phyloP scores from a whole-genome alignment of 495 filamentous ascomycete genomes.

The Choiromyces venosus region DNA sequence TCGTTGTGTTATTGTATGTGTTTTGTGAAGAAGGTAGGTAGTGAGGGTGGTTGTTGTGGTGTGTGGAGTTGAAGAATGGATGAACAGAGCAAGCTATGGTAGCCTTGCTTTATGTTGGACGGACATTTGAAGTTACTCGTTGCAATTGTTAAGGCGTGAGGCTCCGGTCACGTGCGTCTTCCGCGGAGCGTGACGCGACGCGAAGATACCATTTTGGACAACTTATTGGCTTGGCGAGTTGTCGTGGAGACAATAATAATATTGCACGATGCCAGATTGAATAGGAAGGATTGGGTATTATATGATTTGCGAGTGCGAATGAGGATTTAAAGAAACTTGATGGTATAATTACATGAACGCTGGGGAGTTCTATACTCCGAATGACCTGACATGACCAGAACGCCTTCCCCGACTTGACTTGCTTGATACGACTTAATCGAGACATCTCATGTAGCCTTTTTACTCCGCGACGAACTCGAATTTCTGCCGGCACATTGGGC shows the following conservation, averaged over 20 bases:
- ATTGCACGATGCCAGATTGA: conserved; percentile 2
- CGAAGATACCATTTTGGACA: not conserved
- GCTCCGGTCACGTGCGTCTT: not conserved
- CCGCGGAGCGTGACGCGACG: not conserved
- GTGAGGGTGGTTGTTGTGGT: conserved; percentile 17
- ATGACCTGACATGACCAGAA: conserved; percentile 44
- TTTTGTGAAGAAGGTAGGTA: conserved; percentile 40
- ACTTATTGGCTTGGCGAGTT: not conserved
- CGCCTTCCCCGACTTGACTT: not conserved
- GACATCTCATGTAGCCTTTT: not conserved
- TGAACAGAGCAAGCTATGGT: not conserved
- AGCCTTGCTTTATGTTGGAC: not conserved
- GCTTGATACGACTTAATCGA: not conserved
- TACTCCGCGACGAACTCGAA: conserved; percentile 16
- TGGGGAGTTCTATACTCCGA: conserved; percentile 16
- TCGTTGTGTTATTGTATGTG: conserved; percentile 34
- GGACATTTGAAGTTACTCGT: conserved; percentile 25
- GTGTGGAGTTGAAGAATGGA: conserved; percentile 12
- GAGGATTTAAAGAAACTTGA: not conserved
- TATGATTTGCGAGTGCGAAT: conserved; percentile 5
- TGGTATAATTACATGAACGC: not conserved
- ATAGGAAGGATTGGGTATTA: not conserved
- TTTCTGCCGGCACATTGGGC: conserved; percentile 95
- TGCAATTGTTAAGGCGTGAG: not conserved
- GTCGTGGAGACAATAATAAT: not conserved